These are phyloP conservation scores for Aspergillus fumigatus DNA, from an alignment of 2,329 filamentous ascomycete genomes.

Conservation along the genomic window DNA sequence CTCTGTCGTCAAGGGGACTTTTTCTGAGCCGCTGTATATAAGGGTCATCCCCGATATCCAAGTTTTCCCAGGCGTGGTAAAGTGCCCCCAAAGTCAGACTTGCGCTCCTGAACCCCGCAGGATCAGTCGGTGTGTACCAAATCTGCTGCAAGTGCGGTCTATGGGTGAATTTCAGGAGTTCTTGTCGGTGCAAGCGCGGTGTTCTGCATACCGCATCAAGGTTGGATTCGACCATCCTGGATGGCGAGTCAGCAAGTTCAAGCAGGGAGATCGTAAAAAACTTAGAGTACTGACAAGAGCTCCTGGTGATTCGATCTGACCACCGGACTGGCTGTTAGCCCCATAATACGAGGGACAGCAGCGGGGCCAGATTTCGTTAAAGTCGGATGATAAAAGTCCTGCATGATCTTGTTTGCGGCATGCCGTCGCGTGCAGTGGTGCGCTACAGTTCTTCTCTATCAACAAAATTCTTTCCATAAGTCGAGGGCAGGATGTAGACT, in stretches of 20 bases:
- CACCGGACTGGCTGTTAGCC: conserved; percentile 75
- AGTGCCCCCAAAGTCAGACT: conserved; percentile 43
- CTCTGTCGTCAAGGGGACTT: conserved; percentile 32
- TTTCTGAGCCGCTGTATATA: conserved; percentile 48
- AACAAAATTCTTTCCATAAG: neutral
- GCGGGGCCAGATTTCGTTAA: conserved; percentile 22
- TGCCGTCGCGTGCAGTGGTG: conserved; percentile 67
- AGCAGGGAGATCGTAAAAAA: neutral
- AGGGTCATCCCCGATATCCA: conserved; percentile 61
- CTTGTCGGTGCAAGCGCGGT: conserved; percentile 63
- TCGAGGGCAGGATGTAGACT: conserved; percentile 4
- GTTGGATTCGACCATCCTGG: conserved; percentile 59
- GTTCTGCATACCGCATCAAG: conserved; percentile 66
- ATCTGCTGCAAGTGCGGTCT: conserved; percentile 48
- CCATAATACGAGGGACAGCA: conserved; percentile 63
- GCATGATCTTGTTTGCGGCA: conserved; percentile 68
- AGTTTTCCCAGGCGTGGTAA: conserved; percentile 31
- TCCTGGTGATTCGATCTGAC: conserved; percentile 54
- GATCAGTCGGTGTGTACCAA: conserved; percentile 11
- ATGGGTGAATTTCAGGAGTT: conserved; percentile 65
- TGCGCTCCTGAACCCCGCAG: neutral
- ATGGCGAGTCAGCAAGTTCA: conserved; percentile 2
- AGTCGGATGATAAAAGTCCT: conserved; percentile 60
- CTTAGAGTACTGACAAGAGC: conserved; percentile 44
- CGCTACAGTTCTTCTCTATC: conserved; percentile 39